Evolutionary conservation across 805 yeast genomes (phyloP).

Genomic region (Yamadazyma insecticola): DNA sequence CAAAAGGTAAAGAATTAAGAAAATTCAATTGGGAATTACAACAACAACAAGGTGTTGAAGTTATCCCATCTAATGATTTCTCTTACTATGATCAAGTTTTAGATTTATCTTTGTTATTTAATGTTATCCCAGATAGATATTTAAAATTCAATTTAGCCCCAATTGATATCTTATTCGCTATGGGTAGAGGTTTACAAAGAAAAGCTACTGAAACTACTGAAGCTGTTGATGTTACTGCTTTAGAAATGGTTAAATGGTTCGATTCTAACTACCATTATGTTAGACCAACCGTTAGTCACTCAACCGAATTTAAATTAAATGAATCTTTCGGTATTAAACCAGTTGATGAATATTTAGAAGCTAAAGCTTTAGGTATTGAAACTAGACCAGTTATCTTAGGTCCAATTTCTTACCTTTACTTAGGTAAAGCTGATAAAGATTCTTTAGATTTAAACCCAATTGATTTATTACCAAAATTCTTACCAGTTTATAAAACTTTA

Average conservation of each 20-base stretch:
- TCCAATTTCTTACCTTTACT: slow-evolving; percentile 89
- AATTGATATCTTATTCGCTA: slow-evolving; percentile 92
- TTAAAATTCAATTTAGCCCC: slow-evolving; percentile 83
- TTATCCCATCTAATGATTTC: slow-evolving; percentile 97
- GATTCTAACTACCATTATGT: slow-evolving; percentile 99
- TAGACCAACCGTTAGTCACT: slow-evolving; percentile 96
- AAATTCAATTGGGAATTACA: slow-evolving; percentile 97
- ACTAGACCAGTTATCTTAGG: slow-evolving; percentile 98
- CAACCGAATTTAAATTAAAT: slow-evolving; percentile 92
- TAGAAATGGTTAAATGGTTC: slow-evolving; percentile 99
- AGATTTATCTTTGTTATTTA: slow-evolving; percentile 88
- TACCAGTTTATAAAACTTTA: slow-evolving; percentile 91
- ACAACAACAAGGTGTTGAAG: slow-evolving; percentile 93
- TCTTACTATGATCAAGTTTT: slow-evolving; percentile 97
- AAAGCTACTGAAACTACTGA: slow-evolving; percentile 80
- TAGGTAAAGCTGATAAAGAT: slow-evolving; percentile 99
- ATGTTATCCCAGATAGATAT: slow-evolving; percentile 96
- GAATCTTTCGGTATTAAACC: slow-evolving; percentile 75
- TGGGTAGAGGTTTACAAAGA: slow-evolving; percentile 99
- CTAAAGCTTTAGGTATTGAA: slow-evolving; percentile 91
- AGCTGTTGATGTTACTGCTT: slow-evolving; percentile 97
- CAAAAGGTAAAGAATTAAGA: slow-evolving; percentile 94
- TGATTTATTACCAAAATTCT: slow-evolving; percentile 77
- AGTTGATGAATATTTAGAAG: slow-evolving; percentile 95
- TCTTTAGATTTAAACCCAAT: slow-evolving; percentile 93